phyloP scores from a whole-genome alignment of 2,329 filamentous ascomycete genomes.

The Penicillium griseofulvum region DNA sequence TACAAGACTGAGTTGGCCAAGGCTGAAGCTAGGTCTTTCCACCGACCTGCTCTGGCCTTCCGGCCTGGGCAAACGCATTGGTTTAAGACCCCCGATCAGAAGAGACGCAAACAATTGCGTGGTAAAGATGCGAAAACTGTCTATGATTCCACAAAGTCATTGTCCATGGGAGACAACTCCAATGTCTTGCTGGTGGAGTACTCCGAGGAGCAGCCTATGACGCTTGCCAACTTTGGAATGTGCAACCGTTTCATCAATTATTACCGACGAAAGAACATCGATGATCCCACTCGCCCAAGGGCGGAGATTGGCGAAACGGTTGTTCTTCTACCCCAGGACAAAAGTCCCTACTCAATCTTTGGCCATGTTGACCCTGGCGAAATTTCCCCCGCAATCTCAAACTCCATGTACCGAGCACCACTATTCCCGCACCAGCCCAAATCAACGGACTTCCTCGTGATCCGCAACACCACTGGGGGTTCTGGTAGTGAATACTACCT shows the following conservation, averaged over 20 bases:
- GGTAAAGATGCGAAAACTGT: conserved; percentile 74
- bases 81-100: conserved; percentile 68
- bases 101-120: conserved; percentile 81
- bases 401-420: conserved; percentile 91
- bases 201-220: conserved; percentile 86
- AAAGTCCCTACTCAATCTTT: conserved; percentile 93
- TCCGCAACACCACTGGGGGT: conserved; percentile 75
- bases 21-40: conserved; percentile 75
- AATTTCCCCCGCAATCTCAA: conserved; percentile 85
- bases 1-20: conserved; percentile 80
- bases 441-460: conserved; percentile 79
- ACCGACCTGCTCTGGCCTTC: conserved; percentile 75
- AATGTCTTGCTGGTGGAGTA: conserved; percentile 88
- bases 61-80: conserved; percentile 66
- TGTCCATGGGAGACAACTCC: conserved; percentile 86
- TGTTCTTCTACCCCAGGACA: conserved; percentile 86
- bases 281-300: conserved; percentile 74
- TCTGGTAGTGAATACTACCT: conserved; percentile 79
- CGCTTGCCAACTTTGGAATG: conserved; percentile 97
- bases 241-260: conserved; percentile 95
- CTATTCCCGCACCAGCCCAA: conserved; percentile 83
- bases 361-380: conserved; percentile 89
- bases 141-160: conserved; percentile 75
- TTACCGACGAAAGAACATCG: conserved; percentile 78
- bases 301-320: conserved; percentile 83